A percentile compares a stretch with the other conserved stretches of the same genome.
Conservation (phyloP, 106 monocot species). For the Apostasia ramifera region DNA sequence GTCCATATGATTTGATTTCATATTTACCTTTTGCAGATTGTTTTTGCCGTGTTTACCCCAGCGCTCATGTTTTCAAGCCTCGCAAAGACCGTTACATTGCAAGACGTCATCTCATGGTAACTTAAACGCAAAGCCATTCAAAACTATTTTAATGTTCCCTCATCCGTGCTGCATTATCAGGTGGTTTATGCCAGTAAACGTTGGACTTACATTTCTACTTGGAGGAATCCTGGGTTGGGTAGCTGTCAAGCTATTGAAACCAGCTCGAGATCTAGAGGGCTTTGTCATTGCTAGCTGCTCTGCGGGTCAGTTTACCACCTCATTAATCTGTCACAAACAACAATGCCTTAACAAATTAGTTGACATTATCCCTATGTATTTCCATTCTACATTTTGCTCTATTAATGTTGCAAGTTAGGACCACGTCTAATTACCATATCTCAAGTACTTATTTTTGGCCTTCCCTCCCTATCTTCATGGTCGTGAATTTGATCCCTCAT, state of each 20-base stretch:
- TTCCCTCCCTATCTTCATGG: no score
- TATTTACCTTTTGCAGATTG: constrained; percentile 18
- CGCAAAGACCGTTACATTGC: constrained; percentile 43
- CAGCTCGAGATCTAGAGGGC: constrained; percentile 19
- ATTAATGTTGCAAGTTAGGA: neutral
- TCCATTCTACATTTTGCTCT: neutral
- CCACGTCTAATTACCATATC: no score
- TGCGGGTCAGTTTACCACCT: constrained; percentile 20
- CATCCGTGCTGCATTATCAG: constrained; percentile 6
- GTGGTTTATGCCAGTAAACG: constrained; percentile 68
- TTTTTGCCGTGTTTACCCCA: constrained; percentile 51
- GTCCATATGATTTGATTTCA: neutral
- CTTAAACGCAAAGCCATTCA: neutral
- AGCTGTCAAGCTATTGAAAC: constrained; percentile 24
- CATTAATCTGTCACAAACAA: no score
- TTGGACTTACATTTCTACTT: constrained; percentile 25
- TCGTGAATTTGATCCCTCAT: no score
- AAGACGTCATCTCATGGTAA: constrained; percentile 58
- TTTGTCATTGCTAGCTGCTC: constrained; percentile 36
- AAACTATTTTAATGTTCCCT: neutral
- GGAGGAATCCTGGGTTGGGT: constrained; percentile 45
- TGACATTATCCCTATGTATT: neutral
- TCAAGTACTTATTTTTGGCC: no score
- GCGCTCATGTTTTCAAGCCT: constrained; percentile 45
- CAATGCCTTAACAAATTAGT: neutral